These are phyloP conservation scores for Viola odorata DNA, from an alignment of 345 rosid genomes.

Conservation along the genomic window DNA sequence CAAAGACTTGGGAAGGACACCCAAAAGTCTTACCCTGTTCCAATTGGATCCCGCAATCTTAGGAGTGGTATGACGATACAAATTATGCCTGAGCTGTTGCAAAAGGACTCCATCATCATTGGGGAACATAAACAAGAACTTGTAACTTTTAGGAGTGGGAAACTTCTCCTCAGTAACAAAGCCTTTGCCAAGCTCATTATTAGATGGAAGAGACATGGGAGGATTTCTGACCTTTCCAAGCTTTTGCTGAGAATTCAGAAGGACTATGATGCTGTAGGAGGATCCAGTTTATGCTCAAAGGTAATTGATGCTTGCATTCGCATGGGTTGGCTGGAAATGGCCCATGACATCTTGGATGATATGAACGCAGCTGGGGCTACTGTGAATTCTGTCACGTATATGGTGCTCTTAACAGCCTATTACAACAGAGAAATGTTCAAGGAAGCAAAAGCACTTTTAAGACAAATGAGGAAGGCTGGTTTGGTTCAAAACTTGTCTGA, in stretches of 20 bases:
- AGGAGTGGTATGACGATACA: slow-evolving; percentile 54
- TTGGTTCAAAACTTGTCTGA: slow-evolving; percentile 27
- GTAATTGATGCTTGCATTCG: slow-evolving; percentile 56
- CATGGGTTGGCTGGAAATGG: slow-evolving; percentile 69
- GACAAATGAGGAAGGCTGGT: slow-evolving; percentile 51
- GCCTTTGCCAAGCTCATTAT: slow-evolving; percentile 60
- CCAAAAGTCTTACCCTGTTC: slow-evolving; percentile 38
- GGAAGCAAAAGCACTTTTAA: slow-evolving; percentile 56
- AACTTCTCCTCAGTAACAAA: slow-evolving; percentile 41
- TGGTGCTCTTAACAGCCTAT: slow-evolving; percentile 50
- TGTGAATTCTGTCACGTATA: slow-evolving; percentile 31
- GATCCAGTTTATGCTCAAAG: slow-evolving; percentile 35
- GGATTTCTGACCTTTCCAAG: slow-evolving; percentile 49
- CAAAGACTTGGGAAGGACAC: slow-evolving; percentile 21
- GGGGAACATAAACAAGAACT: slow-evolving; percentile 35
- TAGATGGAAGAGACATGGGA: slow-evolving; percentile 46
- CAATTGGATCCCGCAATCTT: slow-evolving; percentile 68
- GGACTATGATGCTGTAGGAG: slow-evolving; percentile 15
- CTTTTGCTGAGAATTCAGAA: slow-evolving; percentile 38
- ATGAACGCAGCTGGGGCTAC: slow-evolving; percentile 45
- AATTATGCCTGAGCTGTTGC: slow-evolving; percentile 45
- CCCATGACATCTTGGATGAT: slow-evolving; percentile 88
- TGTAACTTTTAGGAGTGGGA: slow-evolving; percentile 40
- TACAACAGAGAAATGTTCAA: slow-evolving; percentile 40
- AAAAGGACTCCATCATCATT: slow-evolving; percentile 41